Base-by-base conservation (phyloP, 129 eudicot genomes). In the Gnaphalium uliginosum region DNA sequence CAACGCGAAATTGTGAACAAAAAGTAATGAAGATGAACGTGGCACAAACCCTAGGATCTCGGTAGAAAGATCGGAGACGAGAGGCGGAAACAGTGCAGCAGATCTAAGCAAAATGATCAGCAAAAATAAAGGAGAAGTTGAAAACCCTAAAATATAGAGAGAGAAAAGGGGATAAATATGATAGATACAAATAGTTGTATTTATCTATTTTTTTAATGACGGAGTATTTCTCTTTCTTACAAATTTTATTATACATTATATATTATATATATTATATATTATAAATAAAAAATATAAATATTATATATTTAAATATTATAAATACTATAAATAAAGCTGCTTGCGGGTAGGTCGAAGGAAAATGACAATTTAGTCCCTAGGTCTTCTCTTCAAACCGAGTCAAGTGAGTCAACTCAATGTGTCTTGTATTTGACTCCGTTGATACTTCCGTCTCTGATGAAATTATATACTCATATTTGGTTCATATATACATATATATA, bases 321-420 rank as follows among this genome's bases (percentile, higher is more conserved):
- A n/a, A 9, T 29, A 33, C 8, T 7, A 29, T 73, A 21, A n/a
- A 69, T 78, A 78, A 70, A 61, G 77, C 70, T 75, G 76, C 70
- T n/a, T 75, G 76, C 32, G 67, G 82, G 23, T 79, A 71, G 77
- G 77, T 79, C 66, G 18, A 5, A 24, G 30, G 58, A 71, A 79
- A 79, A 79, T 79, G 78, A 79, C 78, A 79, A 78, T 27, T 70
- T 8, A 21, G 39, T 51, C 82, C 82, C 73, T 79, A 18, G 78
- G 64, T 33, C 59, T 50, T 62, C 67, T 21, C 73, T 9, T 66
- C 68, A 48, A 6, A 3, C 4, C n/a, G 78, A 79, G 78, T 78
- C 82, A 25, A 21, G 53, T 43, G 81, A 69, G 81, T 78, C 81
- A 50, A 78, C 65, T 48, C 21, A 0, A 39, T 39, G 14, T 9